Base-by-base conservation (phyloP, 2,329 filamentous ascomycete genomes). In the Rhynchosporium graminicola region DNA sequence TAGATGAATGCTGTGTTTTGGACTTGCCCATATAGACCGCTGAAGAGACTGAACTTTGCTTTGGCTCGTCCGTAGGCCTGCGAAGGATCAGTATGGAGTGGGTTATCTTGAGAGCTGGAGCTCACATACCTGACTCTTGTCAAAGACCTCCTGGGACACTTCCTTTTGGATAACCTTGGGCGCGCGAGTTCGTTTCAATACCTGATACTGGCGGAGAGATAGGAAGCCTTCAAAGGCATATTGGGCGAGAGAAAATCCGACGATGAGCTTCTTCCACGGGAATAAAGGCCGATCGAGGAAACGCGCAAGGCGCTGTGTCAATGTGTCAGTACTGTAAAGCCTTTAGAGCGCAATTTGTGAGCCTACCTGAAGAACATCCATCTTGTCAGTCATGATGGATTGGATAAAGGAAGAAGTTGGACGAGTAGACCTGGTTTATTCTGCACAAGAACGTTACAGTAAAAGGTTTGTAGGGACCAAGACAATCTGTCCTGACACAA, bases 251-350 rank as follows among this genome's bases (percentile, higher is more conserved):
- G 92, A 96, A 80, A 99, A 99, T 72, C 92, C 91, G 71, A 98
- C 85, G 72, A 99, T 93, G 72, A 99, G 87, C 76, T 87, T 90
- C 86, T 97, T 99, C 95, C 95, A 99, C 60, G 95, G 94, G 80
- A 98, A 97, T 74, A 91, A 82, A 63, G 94, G 93, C 74, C 91
- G 87, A 81, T 99, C 95, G 72, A 98, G 88, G 77, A 90, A 87
- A 77, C 86, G 86, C 74, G 92, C 91, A 70, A 98, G 87, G 80
- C 84, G 84, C 85, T 88, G 74, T 38, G 54, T 60, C 54, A 55
- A 57, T 51, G 72, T 65, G 71, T 69, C 57, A 63, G 58, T 59
- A 48, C 59, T n/a, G 47, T 26, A 15, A n/a, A 46, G 10, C 42
- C 31, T 33, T 28, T n/a, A 31, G 33, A n/a, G 33, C 8, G 20